Evolutionary conservation across 139 green algal species (phyloP).

Genomic region (Closterium sp.): DNA sequence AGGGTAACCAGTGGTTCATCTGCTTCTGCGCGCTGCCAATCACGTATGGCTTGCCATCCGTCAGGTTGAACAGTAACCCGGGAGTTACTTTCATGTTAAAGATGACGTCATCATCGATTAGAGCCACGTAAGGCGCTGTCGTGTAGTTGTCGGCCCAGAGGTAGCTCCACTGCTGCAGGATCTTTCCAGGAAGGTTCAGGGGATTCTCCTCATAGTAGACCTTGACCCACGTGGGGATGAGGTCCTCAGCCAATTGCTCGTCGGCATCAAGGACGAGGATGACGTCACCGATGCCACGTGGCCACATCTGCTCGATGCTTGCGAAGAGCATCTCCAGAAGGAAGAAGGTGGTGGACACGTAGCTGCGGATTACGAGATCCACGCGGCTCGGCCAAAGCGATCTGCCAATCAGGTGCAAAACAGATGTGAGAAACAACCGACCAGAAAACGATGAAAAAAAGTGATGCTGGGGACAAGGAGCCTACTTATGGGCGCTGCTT

Average conservation of each 20-base stretch:
- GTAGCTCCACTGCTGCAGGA: slow-evolving; percentile 7
- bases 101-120: neutral
- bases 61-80: neutral
- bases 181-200: neutral
- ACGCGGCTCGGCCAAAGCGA: neutral
- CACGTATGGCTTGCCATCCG: neutral
- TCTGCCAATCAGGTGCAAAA: neutral
- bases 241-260: neutral
- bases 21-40: neutral
- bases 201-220: neutral
- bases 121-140: neutral
- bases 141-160: neutral
- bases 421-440: neutral
- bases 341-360: neutral
- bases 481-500: too few species aligned
- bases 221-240: neutral
- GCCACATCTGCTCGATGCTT: neutral
- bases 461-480: neutral
- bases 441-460: neutral
- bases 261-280: neutral
- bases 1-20: neutral
- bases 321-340: neutral
- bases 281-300: neutral
- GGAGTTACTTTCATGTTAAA: neutral
- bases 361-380: neutral